Evolutionary conservation across 192 early-diverging fungal genomes (phyloP).

Genomic region (Gamsiella multidivaricata): DNA sequence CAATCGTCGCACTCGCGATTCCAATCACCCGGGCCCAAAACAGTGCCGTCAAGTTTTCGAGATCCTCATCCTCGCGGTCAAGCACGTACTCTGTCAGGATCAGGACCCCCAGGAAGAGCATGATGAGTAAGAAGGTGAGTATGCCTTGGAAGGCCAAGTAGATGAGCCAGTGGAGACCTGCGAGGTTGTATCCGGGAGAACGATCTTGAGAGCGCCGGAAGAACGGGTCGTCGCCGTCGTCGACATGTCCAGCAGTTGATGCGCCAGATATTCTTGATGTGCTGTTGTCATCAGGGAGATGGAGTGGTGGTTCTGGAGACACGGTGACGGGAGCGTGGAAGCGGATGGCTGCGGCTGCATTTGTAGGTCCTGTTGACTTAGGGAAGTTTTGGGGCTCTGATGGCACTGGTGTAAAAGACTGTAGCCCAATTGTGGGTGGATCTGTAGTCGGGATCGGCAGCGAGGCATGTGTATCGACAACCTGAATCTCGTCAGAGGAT

Average conservation of each 20-base stretch:
- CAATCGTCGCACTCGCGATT: conserved; percentile 20
- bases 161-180: conserved; percentile 14
- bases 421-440: too few species aligned
- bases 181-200: conserved; percentile 20
- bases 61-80: conserved; percentile 36
- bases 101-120: conserved; percentile 37
- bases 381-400: too few species aligned
- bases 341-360: too few species aligned
- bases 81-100: conserved; percentile 47
- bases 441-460: too few species aligned
- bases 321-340: too few species aligned
- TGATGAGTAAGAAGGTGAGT: conserved; percentile 13
- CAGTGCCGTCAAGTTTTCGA: neutral
- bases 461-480: neutral
- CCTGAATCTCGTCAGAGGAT: neutral
- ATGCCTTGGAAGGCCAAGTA: conserved; percentile 13
- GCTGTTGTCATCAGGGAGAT: neutral
- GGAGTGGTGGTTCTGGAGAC: too few species aligned
- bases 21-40: conserved; percentile 41
- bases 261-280: too few species aligned
- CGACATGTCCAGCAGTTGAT: too few species aligned
- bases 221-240: neutral
- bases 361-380: too few species aligned
- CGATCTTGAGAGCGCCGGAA: neutral
- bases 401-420: too few species aligned